Conservation (phyloP, 148 eudicot genomes). For the Fallopia convolvulus region DNA sequence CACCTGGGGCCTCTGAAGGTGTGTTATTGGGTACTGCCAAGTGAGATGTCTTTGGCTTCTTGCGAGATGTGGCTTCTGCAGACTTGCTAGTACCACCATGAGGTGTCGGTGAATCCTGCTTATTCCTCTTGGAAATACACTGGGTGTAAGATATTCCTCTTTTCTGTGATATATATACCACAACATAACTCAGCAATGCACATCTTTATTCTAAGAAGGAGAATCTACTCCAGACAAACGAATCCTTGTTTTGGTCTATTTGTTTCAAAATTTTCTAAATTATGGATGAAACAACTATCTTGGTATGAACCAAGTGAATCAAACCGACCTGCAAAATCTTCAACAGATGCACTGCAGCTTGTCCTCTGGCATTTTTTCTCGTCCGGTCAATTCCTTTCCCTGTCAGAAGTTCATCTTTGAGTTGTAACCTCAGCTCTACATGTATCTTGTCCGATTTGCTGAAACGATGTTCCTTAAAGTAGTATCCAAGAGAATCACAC, state of each 20-base stretch:
- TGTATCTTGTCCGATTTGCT: slow-evolving; percentile 29
- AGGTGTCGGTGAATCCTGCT: slow-evolving; percentile 25
- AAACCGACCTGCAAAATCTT: slow-evolving; percentile 52
- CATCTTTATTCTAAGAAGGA: background rate
- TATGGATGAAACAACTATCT: background rate
- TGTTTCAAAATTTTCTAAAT: too few relatives aligned
- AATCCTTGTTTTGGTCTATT: too few relatives aligned
- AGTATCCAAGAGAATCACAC: slow-evolving; percentile 80
- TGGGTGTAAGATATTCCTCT: slow-evolving; percentile 47
- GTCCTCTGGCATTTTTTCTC: slow-evolving; percentile 69
- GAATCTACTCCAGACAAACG: too few relatives aligned
- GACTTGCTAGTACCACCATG: slow-evolving; percentile 18
- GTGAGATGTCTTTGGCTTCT: slow-evolving; percentile 34
- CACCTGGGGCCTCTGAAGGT: slow-evolving; percentile 9
- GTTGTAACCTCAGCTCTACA: slow-evolving; percentile 58
- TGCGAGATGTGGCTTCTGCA: slow-evolving; percentile 10
- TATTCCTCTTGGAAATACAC: slow-evolving; percentile 35
- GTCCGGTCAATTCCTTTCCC: slow-evolving; percentile 61
- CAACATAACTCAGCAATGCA: slow-evolving; percentile 1
- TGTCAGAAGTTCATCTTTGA: slow-evolving; percentile 44
- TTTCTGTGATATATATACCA: slow-evolving; percentile 22
- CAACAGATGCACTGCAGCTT: slow-evolving; percentile 65
- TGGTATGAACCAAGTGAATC: background rate
- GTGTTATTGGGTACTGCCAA: slow-evolving; percentile 14
- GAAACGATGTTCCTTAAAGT: slow-evolving; percentile 39